Conservation (phyloP, 2,329 filamentous ascomycete genomes). For the Aschersonia sp. region DNA sequence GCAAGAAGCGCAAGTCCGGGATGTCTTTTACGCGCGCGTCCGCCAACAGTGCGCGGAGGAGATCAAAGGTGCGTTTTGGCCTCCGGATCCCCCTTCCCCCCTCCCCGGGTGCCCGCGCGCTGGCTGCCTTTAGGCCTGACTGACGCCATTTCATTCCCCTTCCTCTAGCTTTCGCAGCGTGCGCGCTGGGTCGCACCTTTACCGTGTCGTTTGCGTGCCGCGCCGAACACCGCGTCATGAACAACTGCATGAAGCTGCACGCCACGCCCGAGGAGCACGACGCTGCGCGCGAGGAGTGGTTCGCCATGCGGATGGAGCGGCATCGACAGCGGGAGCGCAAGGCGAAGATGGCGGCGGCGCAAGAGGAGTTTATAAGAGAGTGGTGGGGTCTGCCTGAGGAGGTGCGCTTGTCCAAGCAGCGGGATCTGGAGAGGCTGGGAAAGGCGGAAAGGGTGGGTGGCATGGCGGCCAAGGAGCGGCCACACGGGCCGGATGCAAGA, state of each 20-base stretch:
- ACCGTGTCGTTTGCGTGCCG: conserved; percentile 81
- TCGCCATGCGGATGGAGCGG: conserved; percentile 58
- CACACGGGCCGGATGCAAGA: conserved; percentile 3
- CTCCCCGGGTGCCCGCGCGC: too few relatives aligned
- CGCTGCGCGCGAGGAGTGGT: conserved; percentile 86
- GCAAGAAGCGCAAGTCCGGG: conserved; percentile 70
- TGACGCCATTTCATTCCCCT: too few relatives aligned
- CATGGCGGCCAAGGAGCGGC: conserved; percentile 23
- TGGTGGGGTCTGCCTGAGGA: conserved; percentile 51
- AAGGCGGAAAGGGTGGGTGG: conserved; percentile 41
- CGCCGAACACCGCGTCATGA: conserved; percentile 70
- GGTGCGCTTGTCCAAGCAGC: conserved; percentile 33
- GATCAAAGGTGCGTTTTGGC: conserved; percentile 56
- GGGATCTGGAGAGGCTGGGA: conserved; percentile 35
- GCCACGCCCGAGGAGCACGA: conserved; percentile 79
- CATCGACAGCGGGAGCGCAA: conserved; percentile 51
- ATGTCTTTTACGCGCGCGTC: conserved; percentile 69
- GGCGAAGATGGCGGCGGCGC: conserved; percentile 41
- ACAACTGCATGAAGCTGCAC: conserved; percentile 78
- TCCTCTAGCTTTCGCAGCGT: too few relatives aligned
- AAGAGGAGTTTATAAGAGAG: conserved; percentile 50
- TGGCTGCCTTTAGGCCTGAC: too few relatives aligned
- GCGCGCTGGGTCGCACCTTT: conserved; percentile 73
- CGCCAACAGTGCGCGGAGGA: conserved; percentile 60
- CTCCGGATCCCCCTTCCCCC: too few relatives aligned